phyloP scores from a whole-genome alignment of 768 basidiomycete species.

The Termitomyces titanicus region DNA sequence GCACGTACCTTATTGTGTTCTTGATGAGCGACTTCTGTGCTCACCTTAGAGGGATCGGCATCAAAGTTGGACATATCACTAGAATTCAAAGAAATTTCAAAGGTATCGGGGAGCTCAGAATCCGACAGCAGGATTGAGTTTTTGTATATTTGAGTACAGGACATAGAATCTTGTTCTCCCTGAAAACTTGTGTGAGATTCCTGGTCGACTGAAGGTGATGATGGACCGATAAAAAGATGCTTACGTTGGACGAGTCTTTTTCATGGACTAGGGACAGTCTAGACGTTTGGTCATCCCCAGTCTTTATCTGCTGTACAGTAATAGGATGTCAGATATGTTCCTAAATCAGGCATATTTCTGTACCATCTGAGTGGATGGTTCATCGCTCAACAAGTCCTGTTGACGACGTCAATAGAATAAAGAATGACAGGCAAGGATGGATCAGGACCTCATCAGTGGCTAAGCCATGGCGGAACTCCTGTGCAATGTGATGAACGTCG shows the following conservation, averaged over 20 bases:
- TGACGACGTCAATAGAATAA: not conserved
- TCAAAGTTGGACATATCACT: not conserved
- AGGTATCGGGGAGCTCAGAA: conserved; percentile 21
- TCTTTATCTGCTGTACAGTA: not conserved
- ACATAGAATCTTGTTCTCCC: not conserved
- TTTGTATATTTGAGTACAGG: conserved; percentile 6
- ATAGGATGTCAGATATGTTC: not conserved
- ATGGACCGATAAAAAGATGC: not conserved
- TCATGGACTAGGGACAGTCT: not conserved
- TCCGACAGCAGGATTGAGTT: conserved; percentile 24
- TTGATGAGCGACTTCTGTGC: not conserved
- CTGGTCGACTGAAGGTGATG: not conserved
- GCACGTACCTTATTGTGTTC: conserved; percentile 7
- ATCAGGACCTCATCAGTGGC: not conserved
- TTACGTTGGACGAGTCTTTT: not conserved
- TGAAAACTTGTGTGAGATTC: not conserved
- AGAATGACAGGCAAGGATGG: not conserved
- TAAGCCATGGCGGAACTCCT: not conserved
- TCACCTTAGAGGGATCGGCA: not conserved
- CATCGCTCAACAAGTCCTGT: not conserved
- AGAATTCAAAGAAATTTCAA: conserved; percentile 19
- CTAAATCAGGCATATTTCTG: not conserved
- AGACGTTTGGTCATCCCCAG: not conserved
- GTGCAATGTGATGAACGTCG: not conserved
- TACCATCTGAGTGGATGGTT: not conserved